Percentiles rank a stretch among this genome's conserved stretches.
These are phyloP conservation scores for Epithemia pelagica DNA, from an alignment of 108 stramenopile species.

Conservation along the genomic window DNA sequence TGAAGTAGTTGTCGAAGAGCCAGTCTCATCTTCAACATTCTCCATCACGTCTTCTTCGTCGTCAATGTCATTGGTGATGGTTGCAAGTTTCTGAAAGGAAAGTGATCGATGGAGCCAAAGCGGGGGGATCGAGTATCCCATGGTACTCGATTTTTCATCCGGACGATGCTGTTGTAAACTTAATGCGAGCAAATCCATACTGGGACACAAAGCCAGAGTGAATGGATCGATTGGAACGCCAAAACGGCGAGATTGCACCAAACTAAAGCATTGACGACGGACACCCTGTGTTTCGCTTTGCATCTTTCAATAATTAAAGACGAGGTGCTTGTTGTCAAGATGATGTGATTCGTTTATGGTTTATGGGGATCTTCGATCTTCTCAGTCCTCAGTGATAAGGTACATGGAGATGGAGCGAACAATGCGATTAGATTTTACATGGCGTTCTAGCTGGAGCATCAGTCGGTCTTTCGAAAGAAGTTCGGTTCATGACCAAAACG, in stretches of 20 bases:
- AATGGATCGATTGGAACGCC: conserved; percentile 19
- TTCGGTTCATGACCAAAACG: too few relatives aligned
- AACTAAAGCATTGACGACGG: conserved; percentile 5
- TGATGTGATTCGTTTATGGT: too few relatives aligned
- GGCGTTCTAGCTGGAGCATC: too few relatives aligned
- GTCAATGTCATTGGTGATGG: conserved; percentile 18
- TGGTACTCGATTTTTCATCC: not conserved
- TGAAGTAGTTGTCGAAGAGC: not conserved
- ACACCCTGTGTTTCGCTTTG: too few relatives aligned
- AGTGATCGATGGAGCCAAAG: conserved; percentile 53
- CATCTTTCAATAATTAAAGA: too few relatives aligned
- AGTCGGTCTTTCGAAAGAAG: too few relatives aligned
- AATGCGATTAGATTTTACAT: too few relatives aligned
- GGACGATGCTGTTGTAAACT: not conserved
- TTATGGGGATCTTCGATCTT: too few relatives aligned
- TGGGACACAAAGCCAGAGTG: conserved; percentile 57
- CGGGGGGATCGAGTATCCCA: conserved; percentile 12
- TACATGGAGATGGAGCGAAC: too few relatives aligned
- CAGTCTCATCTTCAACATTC: conserved; percentile 6
- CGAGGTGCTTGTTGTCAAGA: too few relatives aligned
- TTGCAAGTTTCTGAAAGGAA: conserved; percentile 59
- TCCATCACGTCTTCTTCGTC: conserved; percentile 12
- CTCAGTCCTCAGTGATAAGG: too few relatives aligned
- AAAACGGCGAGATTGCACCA: conserved; percentile 15
- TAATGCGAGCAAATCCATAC: conserved; percentile 73